phyloP scores from a whole-genome alignment of 164 flowering plant genomes.

The Saururus chinensis region DNA sequence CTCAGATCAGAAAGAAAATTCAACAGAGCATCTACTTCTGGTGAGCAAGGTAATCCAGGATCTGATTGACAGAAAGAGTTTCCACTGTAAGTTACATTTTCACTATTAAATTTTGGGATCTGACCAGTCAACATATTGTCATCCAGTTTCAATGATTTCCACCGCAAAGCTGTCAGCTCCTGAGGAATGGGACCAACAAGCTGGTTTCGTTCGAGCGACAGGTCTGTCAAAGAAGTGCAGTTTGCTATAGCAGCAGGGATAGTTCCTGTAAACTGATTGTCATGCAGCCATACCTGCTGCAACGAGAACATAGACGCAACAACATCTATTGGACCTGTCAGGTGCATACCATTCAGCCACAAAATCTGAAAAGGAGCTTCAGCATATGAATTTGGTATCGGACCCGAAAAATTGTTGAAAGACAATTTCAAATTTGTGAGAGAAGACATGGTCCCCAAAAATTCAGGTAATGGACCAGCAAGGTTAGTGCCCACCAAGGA shows the following conservation, averaged over 20 bases:
- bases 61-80: conserved; percentile 47
- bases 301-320: background rate
- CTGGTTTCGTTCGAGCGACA: conserved; percentile 46
- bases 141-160: conserved; percentile 35
- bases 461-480: conserved; percentile 54
- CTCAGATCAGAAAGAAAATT: conserved; percentile 44
- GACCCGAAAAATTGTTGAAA: conserved; percentile 39
- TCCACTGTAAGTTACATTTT: conserved; percentile 12
- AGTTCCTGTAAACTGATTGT: conserved; percentile 40
- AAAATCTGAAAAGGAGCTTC: conserved; percentile 11
- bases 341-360: conserved; percentile 16
- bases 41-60: conserved; percentile 45
- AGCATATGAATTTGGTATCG: conserved; percentile 41
- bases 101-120: conserved; percentile 35
- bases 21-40: conserved; percentile 48
- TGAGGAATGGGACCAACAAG: conserved; percentile 63
- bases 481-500: conserved; percentile 34
- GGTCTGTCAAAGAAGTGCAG: conserved; percentile 37
- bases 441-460: conserved; percentile 41
- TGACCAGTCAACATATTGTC: conserved; percentile 54
- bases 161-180: conserved; percentile 31
- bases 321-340: conserved; percentile 1
- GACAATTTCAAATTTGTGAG: conserved; percentile 34
- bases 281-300: conserved; percentile 2
- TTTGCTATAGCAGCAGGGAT: conserved; percentile 51